A percentile compares a stretch with the other conserved stretches of the same genome.
Evolutionary conservation across 2,329 filamentous ascomycete genomes (phyloP).

Genomic region (Aspergillus sp.): DNA sequence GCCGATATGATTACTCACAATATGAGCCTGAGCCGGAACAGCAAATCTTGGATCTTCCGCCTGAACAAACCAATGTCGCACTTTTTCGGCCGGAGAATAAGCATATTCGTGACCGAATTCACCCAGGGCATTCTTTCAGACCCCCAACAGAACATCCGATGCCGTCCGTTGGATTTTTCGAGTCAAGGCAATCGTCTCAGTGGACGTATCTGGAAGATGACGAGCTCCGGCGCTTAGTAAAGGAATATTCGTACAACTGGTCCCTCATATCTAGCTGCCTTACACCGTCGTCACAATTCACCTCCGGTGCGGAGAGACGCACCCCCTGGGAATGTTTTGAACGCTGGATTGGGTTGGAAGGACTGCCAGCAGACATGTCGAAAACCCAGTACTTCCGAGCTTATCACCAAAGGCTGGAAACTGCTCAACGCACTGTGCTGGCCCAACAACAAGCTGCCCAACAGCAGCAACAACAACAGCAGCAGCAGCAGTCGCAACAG

Average conservation of each 20-base stretch:
- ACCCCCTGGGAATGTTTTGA: slow-evolving; percentile 99
- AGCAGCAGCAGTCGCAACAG: slow-evolving; percentile 49
- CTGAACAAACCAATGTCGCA: slow-evolving; percentile 72
- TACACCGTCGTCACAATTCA: slow-evolving; percentile 66
- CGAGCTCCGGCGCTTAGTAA: slow-evolving; percentile 75
- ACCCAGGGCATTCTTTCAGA: slow-evolving; percentile 86
- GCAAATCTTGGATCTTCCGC: slow-evolving; percentile 50
- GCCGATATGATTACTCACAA: slow-evolving; percentile 75
- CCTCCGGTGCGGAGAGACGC: slow-evolving; percentile 81
- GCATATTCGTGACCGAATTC: slow-evolving; percentile 79
- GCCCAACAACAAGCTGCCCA: slow-evolving; percentile 51
- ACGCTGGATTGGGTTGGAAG: slow-evolving; percentile 88
- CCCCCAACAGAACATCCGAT: slow-evolving; percentile 88
- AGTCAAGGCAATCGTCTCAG: slow-evolving; percentile 78
- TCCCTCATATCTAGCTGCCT: slow-evolving; percentile 83
- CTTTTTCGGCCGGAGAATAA: slow-evolving; percentile 89
- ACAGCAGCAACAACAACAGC: slow-evolving; percentile 48
- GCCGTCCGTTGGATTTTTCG: slow-evolving; percentile 87
- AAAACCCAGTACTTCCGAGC: slow-evolving; percentile 93
- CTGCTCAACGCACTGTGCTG: slow-evolving; percentile 56
- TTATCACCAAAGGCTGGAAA: slow-evolving; percentile 59
- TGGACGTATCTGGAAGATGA: slow-evolving; percentile 92
- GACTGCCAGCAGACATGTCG: slow-evolving; percentile 84
- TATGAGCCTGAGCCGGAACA: slow-evolving; percentile 63
- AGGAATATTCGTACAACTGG: slow-evolving; percentile 97